phyloP scores from a whole-genome alignment of 106 monocot species.

The Ottelia alismoides region DNA sequence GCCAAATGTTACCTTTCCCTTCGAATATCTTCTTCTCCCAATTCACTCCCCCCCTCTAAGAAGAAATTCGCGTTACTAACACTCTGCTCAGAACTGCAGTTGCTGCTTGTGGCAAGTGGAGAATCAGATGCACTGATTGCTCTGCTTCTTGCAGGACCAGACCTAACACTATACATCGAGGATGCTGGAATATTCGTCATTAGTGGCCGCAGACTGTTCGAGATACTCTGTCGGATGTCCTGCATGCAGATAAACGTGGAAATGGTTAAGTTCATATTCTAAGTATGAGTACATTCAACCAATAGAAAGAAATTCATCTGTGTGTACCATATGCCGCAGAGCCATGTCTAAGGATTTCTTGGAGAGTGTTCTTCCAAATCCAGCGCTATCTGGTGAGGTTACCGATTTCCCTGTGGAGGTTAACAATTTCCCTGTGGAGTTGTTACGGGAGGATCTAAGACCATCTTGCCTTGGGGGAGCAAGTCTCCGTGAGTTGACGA shows the following conservation, averaged over 20 bases:
- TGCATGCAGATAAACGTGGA: conserved; percentile 1
- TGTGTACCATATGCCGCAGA: conserved; percentile 56
- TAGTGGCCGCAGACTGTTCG: conserved; percentile 47
- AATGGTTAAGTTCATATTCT: not conserved
- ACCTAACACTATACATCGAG: conserved; percentile 74
- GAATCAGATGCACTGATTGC: conserved; percentile 40
- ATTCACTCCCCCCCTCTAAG: too few species aligned
- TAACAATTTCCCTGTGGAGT: conserved; percentile 6
- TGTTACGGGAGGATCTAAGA: conserved; percentile 8
- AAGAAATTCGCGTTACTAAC: too few species aligned
- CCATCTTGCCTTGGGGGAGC: conserved; percentile 64
- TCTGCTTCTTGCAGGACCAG: conserved; percentile 34
- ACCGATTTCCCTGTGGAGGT: too few species aligned
- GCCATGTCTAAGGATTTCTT: conserved; percentile 75
- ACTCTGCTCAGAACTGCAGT: conserved; percentile 75
- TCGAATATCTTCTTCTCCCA: too few species aligned
- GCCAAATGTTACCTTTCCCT: too few species aligned
- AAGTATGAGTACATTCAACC: not conserved
- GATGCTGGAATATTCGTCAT: conserved; percentile 80
- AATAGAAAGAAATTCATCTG: not conserved
- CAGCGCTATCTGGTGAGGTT: conserved; percentile 33
- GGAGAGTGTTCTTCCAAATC: conserved; percentile 56
- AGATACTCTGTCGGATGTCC: conserved; percentile 71
- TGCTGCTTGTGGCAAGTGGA: conserved; percentile 76
- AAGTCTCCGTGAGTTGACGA: conserved; percentile 56